phyloP scores from a whole-genome alignment of 2,329 filamentous ascomycete species.

The Xylariaceae sp. region DNA sequence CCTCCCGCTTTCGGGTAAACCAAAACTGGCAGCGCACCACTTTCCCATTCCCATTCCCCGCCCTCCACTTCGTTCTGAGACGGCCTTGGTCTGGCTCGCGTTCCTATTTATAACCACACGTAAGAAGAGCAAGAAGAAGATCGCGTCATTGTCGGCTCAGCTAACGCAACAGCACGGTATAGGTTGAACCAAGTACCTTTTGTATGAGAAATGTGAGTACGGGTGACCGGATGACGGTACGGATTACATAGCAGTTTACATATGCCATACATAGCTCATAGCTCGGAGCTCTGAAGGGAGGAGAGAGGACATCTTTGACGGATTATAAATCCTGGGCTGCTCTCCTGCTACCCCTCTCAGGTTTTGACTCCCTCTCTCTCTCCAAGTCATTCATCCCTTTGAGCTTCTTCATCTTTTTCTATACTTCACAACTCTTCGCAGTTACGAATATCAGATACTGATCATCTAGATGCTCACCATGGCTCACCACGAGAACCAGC shows the following conservation, averaged over 20 bases:
- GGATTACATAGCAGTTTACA: neutral
- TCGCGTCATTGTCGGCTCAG: slow-evolving; percentile 20
- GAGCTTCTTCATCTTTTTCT: neutral
- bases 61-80: neutral
- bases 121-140: neutral
- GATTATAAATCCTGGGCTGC: no score
- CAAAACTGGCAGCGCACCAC: no score
- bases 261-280: neutral
- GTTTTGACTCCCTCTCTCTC: no score
- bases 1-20: no score
- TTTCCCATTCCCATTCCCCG: no score
- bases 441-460: slow-evolving; percentile 2
- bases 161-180: slow-evolving; percentile 1
- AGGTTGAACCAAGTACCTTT: neutral
- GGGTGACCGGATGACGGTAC: neutral
- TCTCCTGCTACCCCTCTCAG: no score
- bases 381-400: no score
- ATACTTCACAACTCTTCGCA: neutral
- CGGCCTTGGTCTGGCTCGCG: neutral
- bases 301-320: no score
- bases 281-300: no score
- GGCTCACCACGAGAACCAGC: slow-evolving; percentile 24
- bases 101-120: neutral
- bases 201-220: no score
- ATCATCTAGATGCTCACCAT: slow-evolving; percentile 24